Evolutionary conservation across 2,329 filamentous ascomycete genomes (phyloP), one percentile per base, ranked within the genome.

Genomic region (Talaromyces piceae): DNA sequence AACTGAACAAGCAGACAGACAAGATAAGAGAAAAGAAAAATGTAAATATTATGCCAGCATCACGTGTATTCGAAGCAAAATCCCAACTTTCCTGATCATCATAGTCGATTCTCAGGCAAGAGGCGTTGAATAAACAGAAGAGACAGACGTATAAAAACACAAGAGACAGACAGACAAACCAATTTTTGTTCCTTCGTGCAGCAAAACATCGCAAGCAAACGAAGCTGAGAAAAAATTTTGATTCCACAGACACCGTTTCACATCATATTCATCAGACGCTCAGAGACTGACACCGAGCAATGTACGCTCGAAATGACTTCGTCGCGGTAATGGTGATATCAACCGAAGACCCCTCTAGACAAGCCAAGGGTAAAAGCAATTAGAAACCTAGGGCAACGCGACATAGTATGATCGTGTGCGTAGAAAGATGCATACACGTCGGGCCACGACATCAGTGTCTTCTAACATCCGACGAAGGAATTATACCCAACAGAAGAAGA

Each of bases 361-460:
- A 16, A 49, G 49, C 41, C 48, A 12, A 18, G 47, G 41, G 7
- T 12, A 6, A 37, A 54, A 9, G 20, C 39, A 53, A 50, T 53
- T 33, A 37, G 33, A 44, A 22, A 53, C 22, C n/a, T n/a, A 44
- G n/a, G 26, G 47, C 27, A 45, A 47, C 27, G 20, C 13, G 11
- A 25, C 22, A 16, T 16, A 43, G 25, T 25, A 43, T 13, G 28
- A 30, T 12, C 27, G 41, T 54, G 53, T 39, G 26, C 45, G 43
- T 20, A 51, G 25, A 45, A 50, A 49, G 49, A 53, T 51, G 30
- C 28, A 26, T 48, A 50, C 23, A 44, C 47, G 44, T 27, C 22
- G 33, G 44, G 44, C 60, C 58, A 58, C 56, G 51, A 54, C 54
- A 62, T 56, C 57, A n/a, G n/a, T 58, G 50, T 56, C 58, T 62